Conservation (phyloP, 768 basidiomycete genomes). For the Termitomyces bulborhizus region DNA sequence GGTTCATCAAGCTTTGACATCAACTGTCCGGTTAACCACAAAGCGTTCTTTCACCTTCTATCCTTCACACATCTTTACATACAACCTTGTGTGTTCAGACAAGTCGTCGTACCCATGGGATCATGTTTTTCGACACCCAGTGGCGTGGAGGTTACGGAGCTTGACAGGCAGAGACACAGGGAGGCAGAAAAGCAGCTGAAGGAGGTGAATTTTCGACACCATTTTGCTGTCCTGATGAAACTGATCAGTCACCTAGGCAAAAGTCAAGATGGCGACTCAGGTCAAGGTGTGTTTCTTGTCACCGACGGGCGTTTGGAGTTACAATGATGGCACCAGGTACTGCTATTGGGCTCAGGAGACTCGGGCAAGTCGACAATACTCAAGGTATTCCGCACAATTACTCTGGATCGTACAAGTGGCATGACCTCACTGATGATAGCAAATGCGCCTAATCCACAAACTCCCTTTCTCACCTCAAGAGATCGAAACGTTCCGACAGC, state of each 20-base stretch:
- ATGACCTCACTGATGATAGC: constrained; percentile 36
- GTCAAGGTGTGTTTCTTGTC: constrained; percentile 54
- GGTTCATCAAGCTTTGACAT: constrained; percentile 1
- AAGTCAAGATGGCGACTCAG: constrained; percentile 60
- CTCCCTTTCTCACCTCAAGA: constrained; percentile 79
- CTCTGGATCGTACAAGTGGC: not conserved
- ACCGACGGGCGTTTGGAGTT: not conserved
- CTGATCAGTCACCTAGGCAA: constrained; percentile 45
- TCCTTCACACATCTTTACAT: not conserved
- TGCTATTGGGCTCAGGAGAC: constrained; percentile 90
- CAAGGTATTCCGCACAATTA: constrained; percentile 47
- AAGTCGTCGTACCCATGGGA: constrained; percentile 49
- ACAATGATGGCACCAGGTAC: constrained; percentile 41
- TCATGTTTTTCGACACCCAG: constrained; percentile 66
- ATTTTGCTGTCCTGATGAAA: not conserved
- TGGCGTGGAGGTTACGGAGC: constrained; percentile 56
- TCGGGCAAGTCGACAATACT: constrained; percentile 91
- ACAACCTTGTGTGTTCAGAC: not conserved
- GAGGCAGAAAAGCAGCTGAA: constrained; percentile 75
- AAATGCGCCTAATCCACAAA: constrained; percentile 95
- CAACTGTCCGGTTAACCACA: not conserved
- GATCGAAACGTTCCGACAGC: constrained; percentile 83
- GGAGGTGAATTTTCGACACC: constrained; percentile 43
- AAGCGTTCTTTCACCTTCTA: not conserved
- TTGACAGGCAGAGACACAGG: constrained; percentile 57